A percentile compares a stretch with the other conserved stretches of the same genome.
These are phyloP conservation scores for Trifolium pratense DNA, from an alignment of 306 rosid genomes.

Conservation along the genomic window DNA sequence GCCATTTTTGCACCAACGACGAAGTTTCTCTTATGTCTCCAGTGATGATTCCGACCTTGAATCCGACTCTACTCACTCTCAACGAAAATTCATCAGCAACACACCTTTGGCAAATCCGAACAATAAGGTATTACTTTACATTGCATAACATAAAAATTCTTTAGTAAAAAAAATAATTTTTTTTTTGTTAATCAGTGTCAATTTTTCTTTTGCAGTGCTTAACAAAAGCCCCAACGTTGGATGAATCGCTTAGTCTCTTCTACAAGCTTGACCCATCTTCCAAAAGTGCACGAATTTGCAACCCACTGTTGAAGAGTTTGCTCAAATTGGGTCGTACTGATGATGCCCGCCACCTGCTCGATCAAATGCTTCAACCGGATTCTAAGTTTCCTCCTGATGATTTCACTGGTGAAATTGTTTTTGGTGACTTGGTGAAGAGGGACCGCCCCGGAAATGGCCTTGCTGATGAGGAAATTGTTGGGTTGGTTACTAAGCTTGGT, in stretches of 20 bases:
- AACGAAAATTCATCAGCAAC: slow-evolving; percentile 59
- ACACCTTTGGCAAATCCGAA: slow-evolving; percentile 78
- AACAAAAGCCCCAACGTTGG: slow-evolving; percentile 7
- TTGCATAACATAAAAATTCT: not conserved
- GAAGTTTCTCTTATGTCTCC: slow-evolving; percentile 51
- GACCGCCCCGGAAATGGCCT: slow-evolving; percentile 42
- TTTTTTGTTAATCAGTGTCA: not conserved
- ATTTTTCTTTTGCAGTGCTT: not conserved
- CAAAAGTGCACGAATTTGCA: slow-evolving; percentile 57
- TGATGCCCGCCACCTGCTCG: slow-evolving; percentile 62
- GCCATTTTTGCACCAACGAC: slow-evolving; percentile 59
- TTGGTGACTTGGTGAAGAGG: slow-evolving; percentile 49
- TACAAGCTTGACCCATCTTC: slow-evolving; percentile 46
- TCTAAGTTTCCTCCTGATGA: slow-evolving; percentile 49
- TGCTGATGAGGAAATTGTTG: slow-evolving; percentile 51
- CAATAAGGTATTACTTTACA: slow-evolving; percentile 64
- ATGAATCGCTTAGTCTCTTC: slow-evolving; percentile 51
- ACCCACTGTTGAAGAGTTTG: slow-evolving; percentile 42
- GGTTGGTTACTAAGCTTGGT: slow-evolving; percentile 59
- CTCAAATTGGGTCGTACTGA: slow-evolving; percentile 50
- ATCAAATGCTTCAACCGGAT: slow-evolving; percentile 69
- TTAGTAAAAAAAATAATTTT: no score
- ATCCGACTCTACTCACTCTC: slow-evolving; percentile 46
- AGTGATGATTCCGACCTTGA: slow-evolving; percentile 79
- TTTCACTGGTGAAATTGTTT: slow-evolving; percentile 54